Conservation (phyloP, 371 early-diverging fungal genomes). For the Syncephalastrum racemosum region DNA sequence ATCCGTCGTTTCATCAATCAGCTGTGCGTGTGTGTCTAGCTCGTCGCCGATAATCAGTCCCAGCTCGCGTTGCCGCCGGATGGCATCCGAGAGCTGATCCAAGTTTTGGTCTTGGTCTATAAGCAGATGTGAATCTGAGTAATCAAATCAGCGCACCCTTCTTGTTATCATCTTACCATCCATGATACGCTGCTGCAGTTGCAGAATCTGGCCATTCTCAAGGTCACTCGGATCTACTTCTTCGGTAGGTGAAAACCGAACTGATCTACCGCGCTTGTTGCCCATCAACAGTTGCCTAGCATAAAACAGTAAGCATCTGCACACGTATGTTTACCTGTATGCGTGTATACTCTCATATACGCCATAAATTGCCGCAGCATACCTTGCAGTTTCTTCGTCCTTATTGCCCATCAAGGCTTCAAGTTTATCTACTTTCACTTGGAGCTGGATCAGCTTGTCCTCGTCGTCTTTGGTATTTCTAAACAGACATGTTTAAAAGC, state of each 20-base stretch:
- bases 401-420: conserved; percentile 57
- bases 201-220: conserved; percentile 64
- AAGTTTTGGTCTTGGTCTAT: conserved; percentile 79
- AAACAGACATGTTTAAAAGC: background rate
- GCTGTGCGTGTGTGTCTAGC: conserved; percentile 70
- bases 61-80: conserved; percentile 75
- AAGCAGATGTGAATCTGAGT: background rate
- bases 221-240: conserved; percentile 50
- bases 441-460: conserved; percentile 58
- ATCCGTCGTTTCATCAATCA: conserved; percentile 73
- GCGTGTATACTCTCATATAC: background rate
- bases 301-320: background rate
- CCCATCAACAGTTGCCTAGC: conserved; percentile 34
- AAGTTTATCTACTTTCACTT: conserved; percentile 61
- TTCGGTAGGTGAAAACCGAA: conserved; percentile 38
- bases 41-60: conserved; percentile 79
- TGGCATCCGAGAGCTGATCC: conserved; percentile 63
- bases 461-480: conserved; percentile 61
- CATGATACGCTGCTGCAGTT: conserved; percentile 75
- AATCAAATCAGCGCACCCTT: background rate
- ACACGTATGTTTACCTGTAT: background rate
- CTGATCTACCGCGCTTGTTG: conserved; percentile 32
- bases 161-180: conserved; percentile 51
- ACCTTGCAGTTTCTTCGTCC: conserved; percentile 53
- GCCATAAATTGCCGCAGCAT: background rate